These are phyloP conservation scores for Ganoderma meredithae DNA, from an alignment of 1,284 basidiomycete genomes.

Conservation along the genomic window DNA sequence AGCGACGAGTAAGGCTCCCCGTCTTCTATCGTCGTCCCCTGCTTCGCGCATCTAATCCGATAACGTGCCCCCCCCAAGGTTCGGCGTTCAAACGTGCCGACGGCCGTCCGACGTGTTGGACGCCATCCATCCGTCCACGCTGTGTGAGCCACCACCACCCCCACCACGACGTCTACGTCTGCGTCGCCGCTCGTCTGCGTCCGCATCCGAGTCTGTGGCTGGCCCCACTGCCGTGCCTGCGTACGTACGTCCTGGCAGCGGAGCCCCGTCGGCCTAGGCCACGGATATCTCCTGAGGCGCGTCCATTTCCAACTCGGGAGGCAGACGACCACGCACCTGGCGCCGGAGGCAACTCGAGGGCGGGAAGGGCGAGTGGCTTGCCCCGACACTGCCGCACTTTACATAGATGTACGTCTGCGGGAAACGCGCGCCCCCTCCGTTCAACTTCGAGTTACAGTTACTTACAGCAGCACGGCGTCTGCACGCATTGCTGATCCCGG, in stretches of 20 bases:
- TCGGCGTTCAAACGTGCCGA: not conserved
- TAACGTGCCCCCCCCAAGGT: slow-evolving; percentile 1
- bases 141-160: not conserved
- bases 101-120: slow-evolving; percentile 3
- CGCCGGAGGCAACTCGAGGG: not conserved
- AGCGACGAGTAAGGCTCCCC: not conserved
- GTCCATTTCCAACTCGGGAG: not conserved
- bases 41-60: slow-evolving; percentile 15
- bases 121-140: not conserved
- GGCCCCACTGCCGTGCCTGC: not conserved
- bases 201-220: not conserved
- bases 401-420: not conserved
- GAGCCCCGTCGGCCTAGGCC: not conserved
- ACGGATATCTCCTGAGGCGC: not conserved
- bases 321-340: slow-evolving; percentile 1
- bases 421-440: not conserved
- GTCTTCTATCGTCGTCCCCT: slow-evolving; percentile 3
- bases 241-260: not conserved
- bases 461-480: not conserved
- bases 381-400: not conserved
- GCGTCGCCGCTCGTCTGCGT: not conserved
- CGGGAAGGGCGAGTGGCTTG: not conserved
- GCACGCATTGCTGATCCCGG: not conserved
- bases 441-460: too few relatives aligned
- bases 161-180: not conserved